Conservation (phyloP, 1,139 yeast species). For the Pichia sp. region DNA sequence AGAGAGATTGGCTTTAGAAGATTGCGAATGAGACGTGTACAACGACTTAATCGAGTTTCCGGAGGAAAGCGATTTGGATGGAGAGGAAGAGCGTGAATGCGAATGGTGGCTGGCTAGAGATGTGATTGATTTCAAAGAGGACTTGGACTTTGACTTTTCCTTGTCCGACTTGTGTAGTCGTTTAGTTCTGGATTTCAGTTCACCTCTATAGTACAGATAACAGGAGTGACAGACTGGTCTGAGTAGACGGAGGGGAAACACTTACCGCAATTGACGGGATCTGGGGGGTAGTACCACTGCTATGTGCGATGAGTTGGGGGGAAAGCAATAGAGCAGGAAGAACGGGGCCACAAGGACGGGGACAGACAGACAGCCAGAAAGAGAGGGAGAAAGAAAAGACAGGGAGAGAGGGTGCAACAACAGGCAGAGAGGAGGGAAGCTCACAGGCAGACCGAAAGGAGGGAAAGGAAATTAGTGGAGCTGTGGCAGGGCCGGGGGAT, state of each 20-base stretch:
- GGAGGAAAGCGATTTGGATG: slow-evolving; percentile 1
- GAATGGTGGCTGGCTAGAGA: neutral
- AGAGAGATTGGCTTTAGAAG: neutral
- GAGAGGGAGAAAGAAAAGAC: neutral
- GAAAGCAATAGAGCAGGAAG: neutral
- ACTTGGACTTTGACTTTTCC: slow-evolving; percentile 2
- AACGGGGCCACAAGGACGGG: neutral
- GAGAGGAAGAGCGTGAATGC: neutral
- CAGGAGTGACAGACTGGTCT: neutral
- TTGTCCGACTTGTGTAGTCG: slow-evolving; percentile 2
- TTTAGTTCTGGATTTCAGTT: slow-evolving; percentile 8
- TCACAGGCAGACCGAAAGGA: neutral
- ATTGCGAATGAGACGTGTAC: neutral
- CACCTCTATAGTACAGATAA: neutral
- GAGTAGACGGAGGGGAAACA: neutral
- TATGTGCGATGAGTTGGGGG: neutral
- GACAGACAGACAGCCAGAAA: neutral
- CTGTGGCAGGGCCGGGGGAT: neutral
- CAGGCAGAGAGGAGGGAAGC: neutral
- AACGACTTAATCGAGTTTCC: neutral
- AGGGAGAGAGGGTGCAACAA: neutral
- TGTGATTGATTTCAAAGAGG: neutral
- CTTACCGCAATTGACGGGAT: neutral
- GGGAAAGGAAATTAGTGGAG: neutral
- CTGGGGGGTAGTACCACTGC: neutral